Conservation (phyloP, 345 rosid species). For the Rubroshorea leprosula region DNA sequence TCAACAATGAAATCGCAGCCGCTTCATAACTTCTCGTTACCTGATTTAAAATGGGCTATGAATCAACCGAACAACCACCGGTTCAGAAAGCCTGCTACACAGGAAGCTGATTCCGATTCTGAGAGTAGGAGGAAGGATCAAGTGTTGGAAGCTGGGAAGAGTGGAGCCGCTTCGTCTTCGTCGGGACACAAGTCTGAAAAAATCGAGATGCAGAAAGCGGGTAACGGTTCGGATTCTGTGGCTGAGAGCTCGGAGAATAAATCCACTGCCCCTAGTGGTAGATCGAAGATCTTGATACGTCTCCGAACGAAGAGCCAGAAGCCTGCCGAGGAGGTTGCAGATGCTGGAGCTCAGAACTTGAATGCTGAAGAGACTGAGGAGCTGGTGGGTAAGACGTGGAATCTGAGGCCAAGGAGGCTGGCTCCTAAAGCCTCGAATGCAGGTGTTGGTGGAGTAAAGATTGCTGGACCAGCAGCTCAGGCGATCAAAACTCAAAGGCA, state of each 20-base stretch:
- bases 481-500: constrained; percentile 24
- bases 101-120: constrained; percentile 18
- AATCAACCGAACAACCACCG: constrained; percentile 39
- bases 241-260: constrained; percentile 30
- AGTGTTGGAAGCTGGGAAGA: constrained; percentile 15
- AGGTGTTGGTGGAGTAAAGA: constrained; percentile 21
- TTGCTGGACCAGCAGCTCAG: constrained; percentile 19
- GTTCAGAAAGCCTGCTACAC: constrained; percentile 29
- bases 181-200: constrained; percentile 21
- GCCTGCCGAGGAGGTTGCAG: constrained; percentile 18
- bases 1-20: constrained; percentile 46
- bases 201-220: constrained; percentile 19
- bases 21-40: constrained; percentile 62
- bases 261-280: constrained; percentile 27
- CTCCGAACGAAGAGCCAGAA: constrained; percentile 31
- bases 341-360: constrained; percentile 35
- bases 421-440: constrained; percentile 27
- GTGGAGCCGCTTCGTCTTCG: constrained; percentile 22
- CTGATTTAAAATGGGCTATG: constrained; percentile 57
- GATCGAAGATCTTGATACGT: constrained; percentile 49
- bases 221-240: constrained; percentile 12
- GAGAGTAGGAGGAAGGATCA: constrained; percentile 23
- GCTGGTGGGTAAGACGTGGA: constrained; percentile 54
- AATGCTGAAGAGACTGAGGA: constrained; percentile 37
- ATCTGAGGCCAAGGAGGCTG: constrained; percentile 56